Conservation (phyloP, 2,329 filamentous ascomycete species). For the Sclerotinia subarctica region DNA sequence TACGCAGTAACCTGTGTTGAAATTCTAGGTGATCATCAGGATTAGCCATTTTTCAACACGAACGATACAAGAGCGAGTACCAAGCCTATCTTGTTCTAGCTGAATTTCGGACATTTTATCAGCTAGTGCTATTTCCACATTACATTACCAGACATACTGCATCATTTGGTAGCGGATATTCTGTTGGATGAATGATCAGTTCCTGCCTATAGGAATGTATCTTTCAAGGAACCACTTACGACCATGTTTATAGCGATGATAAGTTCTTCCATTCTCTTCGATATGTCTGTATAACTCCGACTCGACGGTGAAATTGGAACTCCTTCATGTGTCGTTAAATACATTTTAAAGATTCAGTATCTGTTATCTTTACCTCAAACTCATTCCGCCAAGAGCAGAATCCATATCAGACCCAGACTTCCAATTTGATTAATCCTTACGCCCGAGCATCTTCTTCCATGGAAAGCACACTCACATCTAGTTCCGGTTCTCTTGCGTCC, state of each 20-base stretch:
- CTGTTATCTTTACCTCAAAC: not conserved
- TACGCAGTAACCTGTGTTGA: conserved; percentile 12
- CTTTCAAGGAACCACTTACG: not conserved
- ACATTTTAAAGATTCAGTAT: not conserved
- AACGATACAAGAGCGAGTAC: not conserved
- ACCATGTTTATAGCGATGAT: conserved; percentile 18
- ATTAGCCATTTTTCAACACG: not conserved
- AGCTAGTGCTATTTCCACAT: not conserved
- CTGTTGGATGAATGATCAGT: not conserved
- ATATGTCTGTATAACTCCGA: conserved; percentile 14
- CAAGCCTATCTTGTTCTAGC: conserved; percentile 14
- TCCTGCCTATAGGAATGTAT: not conserved
- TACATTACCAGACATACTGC: not conserved
- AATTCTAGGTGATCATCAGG: conserved; percentile 1
- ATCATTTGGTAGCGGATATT: conserved; percentile 19
- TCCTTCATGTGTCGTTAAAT: conserved; percentile 3
- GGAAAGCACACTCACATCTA: conserved; percentile 1
- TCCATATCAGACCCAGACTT: not conserved
- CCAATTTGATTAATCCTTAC: not conserved
- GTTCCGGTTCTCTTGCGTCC: not conserved
- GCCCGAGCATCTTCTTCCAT: too few species aligned
- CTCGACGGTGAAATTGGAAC: conserved; percentile 8
- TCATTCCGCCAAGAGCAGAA: conserved; percentile 15
- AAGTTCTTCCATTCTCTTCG: conserved; percentile 20
- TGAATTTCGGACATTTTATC: not conserved